Evolutionary conservation across 176 grass and related monocot species (phyloP).

Genomic region (Metroxylon sagu): DNA sequence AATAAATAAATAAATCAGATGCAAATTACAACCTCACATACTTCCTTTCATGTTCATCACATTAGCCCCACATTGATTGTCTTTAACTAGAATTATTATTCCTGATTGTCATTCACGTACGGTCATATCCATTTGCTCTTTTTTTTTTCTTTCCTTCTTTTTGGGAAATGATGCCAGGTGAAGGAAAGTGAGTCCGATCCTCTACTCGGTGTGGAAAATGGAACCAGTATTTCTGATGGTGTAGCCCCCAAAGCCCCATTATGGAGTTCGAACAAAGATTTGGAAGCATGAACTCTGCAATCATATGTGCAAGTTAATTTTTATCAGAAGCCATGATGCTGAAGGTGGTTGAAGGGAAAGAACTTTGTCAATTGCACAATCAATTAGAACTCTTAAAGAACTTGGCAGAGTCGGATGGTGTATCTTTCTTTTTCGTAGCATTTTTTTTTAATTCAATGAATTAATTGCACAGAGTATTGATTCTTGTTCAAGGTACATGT

Average conservation of each 20-base stretch:
- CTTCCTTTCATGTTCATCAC: no score
- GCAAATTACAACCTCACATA: no score
- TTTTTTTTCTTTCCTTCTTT: not conserved
- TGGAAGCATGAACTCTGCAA: not conserved
- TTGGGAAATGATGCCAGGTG: slow-evolving; percentile 1
- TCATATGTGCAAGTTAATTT: not conserved
- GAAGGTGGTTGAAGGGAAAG: not conserved
- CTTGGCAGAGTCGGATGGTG: not conserved
- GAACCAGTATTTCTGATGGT: not conserved
- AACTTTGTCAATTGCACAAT: not conserved
- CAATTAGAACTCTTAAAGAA: slow-evolving; percentile 3
- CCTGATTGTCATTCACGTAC: no score
- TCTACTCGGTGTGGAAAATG: not conserved
- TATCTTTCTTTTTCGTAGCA: not conserved
- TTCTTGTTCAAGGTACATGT: no score
- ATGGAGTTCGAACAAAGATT: slow-evolving; percentile 6
- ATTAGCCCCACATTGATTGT: no score
- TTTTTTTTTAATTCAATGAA: not conserved
- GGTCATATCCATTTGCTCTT: no score
- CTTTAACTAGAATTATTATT: no score
- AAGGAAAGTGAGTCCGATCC: slow-evolving; percentile 4
- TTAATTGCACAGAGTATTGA: no score
- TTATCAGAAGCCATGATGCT: not conserved
- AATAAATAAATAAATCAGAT: no score
- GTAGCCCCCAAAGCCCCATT: not conserved